A percentile compares a stretch with the other conserved stretches of the same genome.
phyloP scores from a whole-genome alignment of 2,329 filamentous ascomycete species.

The Fusarium miscanthi region DNA sequence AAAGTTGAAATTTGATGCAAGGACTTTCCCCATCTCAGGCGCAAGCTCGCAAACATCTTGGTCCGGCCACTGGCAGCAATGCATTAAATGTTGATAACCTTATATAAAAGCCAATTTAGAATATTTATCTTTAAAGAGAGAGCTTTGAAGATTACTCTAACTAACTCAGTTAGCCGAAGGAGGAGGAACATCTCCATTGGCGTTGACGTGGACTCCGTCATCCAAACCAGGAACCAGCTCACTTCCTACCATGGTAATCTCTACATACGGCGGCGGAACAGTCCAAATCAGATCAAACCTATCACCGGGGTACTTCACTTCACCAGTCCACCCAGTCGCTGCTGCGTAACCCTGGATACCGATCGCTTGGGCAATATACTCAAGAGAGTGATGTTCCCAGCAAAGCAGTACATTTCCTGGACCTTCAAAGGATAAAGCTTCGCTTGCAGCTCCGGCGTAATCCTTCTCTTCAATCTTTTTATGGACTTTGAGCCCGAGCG shows the following conservation, averaged over 20 bases:
- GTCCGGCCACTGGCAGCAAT: too few relatives aligned
- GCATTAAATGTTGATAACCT: neutral
- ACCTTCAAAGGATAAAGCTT: neutral
- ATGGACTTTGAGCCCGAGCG: neutral
- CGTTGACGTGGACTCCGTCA: neutral
- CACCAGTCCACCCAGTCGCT: neutral
- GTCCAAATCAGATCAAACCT: conserved; percentile 4
- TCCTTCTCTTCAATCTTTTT: accelerated
- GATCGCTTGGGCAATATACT: neutral
- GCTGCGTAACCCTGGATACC: neutral
- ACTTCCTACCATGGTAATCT: neutral
- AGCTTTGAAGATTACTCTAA: neutral
- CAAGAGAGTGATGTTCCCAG: neutral
- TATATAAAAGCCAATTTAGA: accelerated
- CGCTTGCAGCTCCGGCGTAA: neutral
- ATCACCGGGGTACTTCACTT: neutral
- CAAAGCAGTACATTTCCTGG: neutral
- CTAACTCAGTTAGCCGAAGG: neutral
- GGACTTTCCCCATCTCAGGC: too few relatives aligned
- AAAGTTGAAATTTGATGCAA: too few relatives aligned
- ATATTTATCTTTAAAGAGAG: accelerated
- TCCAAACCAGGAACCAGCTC: neutral
- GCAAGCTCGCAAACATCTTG: too few relatives aligned
- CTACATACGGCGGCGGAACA: neutral
- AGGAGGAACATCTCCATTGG: neutral